Evolutionary conservation across 2,329 filamentous ascomycete genomes (phyloP), one percentile per base, ranked within the genome.

Genomic region (Fusarium redolens): DNA sequence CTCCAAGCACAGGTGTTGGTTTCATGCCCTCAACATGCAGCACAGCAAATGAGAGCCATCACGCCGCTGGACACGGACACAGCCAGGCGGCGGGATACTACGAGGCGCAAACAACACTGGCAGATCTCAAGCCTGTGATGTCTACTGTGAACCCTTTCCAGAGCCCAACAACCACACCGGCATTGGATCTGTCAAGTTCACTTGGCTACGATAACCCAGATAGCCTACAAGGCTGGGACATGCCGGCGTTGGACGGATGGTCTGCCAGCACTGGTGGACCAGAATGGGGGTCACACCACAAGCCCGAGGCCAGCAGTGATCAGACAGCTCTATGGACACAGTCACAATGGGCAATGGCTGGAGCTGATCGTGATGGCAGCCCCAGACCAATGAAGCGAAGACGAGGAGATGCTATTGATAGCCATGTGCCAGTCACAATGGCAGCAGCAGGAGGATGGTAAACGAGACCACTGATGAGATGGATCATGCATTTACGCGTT

Each of bases 381-480:
- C 82, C 82, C 4, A 68, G 81, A 48, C 78, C 81, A 25, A 78
- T 79, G 71, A 83, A 83, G 81, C 78, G 82, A 66, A 77, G 82
- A 48, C 77, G 82, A 62, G 78, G 73, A 28, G 81, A 81, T 28
- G 75, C 69, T 18, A 74, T 82, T 30, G 79, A 80, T 48, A 73
- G 74, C 45, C 78, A 80, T 58, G 77, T 81, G 56, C 77, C 81
- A 47, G 78, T 81, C 33, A 78, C 80, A 56, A 77, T 77, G 52
- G 66, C 76, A 12, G 71, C 75, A 37, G 69, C 75, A 25, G 73
- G 79, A 67, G 79, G 71, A 54, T 82, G 80, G 79, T 82, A 70
- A 74, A 35, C n/a, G 52, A 70, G 38, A 50, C 28, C 20, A 71
- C 56, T 58, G 40, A 51, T 44, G 33, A 65, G 57, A 51, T 55